Conservation (phyloP, 2,329 filamentous ascomycete genomes). For the Pseudofabraea citricarpa region DNA sequence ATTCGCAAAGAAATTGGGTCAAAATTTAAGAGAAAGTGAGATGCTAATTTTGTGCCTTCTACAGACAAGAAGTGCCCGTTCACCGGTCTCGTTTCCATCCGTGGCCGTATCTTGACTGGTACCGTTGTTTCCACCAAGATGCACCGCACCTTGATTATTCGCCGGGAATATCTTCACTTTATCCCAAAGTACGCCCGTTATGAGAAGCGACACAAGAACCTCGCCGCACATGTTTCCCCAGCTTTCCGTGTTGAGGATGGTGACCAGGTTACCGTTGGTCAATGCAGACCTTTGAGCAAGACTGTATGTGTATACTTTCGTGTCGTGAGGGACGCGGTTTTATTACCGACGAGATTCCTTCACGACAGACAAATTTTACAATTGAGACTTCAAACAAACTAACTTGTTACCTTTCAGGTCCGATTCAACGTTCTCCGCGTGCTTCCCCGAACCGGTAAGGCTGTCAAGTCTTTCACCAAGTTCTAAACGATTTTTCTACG, state of each 20-base stretch:
- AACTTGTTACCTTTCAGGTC: conserved; percentile 50
- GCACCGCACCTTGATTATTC: conserved; percentile 99
- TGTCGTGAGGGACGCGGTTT: no score
- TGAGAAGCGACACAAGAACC: conserved; percentile 99
- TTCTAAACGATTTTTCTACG: conserved; percentile 62
- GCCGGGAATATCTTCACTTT: conserved; percentile 99
- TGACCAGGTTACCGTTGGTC: conserved; percentile 98
- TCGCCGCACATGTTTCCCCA: conserved; percentile 96
- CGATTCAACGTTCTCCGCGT: conserved; percentile 99
- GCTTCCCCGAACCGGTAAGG: conserved; percentile 93
- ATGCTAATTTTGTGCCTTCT: conserved; percentile 15
- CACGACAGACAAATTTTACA: no score
- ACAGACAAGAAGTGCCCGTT: conserved; percentile 99
- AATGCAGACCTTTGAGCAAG: conserved; percentile 99
- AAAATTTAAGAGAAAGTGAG: neutral
- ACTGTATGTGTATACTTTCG: conserved; percentile 78
- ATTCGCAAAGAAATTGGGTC: no score
- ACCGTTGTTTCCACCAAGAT: conserved; percentile 99
- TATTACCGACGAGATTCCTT: no score
- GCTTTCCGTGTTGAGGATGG: conserved; percentile 99
- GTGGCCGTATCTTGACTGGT: conserved; percentile 99
- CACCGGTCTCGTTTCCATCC: conserved; percentile 98
- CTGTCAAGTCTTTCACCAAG: conserved; percentile 97
- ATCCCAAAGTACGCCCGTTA: conserved; percentile 99
- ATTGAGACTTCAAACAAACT: no score